Evolutionary conservation across 2,329 filamentous ascomycete species (phyloP).

Genomic region (Aspergillus texensis): DNA sequence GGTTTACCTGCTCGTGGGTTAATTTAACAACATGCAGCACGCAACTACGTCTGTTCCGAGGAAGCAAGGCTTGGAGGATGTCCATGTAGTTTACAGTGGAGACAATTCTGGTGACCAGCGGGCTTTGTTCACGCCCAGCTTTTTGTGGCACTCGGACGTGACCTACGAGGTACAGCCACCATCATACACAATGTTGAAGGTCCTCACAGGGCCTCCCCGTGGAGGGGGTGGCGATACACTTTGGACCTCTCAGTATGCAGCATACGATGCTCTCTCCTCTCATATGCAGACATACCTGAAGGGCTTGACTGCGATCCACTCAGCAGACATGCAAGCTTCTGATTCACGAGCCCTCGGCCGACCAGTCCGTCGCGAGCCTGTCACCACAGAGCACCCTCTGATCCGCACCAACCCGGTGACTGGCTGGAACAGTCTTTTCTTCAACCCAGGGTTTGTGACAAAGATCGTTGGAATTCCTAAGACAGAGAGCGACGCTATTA

Average conservation of each 20-base stretch:
- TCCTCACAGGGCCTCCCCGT: slow-evolving; percentile 56
- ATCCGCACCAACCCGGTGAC: slow-evolving; percentile 64
- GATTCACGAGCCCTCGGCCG: slow-evolving; percentile 55
- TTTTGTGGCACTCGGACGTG: slow-evolving; percentile 60
- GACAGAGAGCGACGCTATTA: slow-evolving; percentile 56
- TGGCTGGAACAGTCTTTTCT: slow-evolving; percentile 63
- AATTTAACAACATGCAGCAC: slow-evolving; percentile 38
- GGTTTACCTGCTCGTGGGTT: neutral
- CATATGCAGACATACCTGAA: slow-evolving; percentile 62
- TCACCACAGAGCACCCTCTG: slow-evolving; percentile 60
- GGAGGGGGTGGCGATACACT: slow-evolving; percentile 61
- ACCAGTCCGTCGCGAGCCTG: slow-evolving; percentile 54
- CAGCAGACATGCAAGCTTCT: slow-evolving; percentile 57
- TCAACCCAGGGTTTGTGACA: slow-evolving; percentile 61
- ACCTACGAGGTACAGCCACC: slow-evolving; percentile 62
- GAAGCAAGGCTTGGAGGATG: slow-evolving; percentile 55
- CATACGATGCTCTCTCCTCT: slow-evolving; percentile 59
- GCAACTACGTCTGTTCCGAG: slow-evolving; percentile 57
- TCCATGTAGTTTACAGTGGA: slow-evolving; percentile 59
- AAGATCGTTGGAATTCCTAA: slow-evolving; percentile 62
- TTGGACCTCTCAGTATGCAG: slow-evolving; percentile 61
- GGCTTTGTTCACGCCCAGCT: slow-evolving; percentile 57
- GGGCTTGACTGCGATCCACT: slow-evolving; percentile 58
- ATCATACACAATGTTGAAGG: slow-evolving; percentile 59
- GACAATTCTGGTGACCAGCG: slow-evolving; percentile 57